A percentile compares a stretch with the other conserved stretches of the same genome.
phyloP scores from a whole-genome alignment of 257 asterid species.

The Ligustrum vulgare region DNA sequence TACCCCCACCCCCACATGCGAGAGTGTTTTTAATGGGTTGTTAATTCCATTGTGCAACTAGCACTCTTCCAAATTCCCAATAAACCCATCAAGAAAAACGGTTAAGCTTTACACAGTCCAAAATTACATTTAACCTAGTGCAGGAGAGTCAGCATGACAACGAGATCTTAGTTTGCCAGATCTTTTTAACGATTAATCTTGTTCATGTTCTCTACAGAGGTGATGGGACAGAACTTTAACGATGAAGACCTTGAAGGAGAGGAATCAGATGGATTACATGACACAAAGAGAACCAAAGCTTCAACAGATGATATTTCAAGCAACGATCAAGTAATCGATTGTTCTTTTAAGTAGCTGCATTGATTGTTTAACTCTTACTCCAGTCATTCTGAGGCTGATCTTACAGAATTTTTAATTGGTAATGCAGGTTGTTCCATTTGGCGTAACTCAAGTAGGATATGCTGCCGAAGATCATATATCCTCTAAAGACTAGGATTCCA shows the following conservation, averaged over 20 bases:
- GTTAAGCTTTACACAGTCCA: neutral
- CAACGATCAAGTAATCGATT: constrained; percentile 46
- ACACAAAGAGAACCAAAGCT: constrained; percentile 33
- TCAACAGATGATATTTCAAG: constrained; percentile 20
- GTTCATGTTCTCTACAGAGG: constrained; percentile 43
- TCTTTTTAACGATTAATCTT: neutral
- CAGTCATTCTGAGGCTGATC: neutral
- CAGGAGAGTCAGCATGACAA: neutral
- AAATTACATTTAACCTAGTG: neutral
- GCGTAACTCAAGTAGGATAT: constrained; percentile 21
- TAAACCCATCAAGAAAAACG: too few relatives aligned
- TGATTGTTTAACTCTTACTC: neutral
- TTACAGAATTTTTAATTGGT: neutral
- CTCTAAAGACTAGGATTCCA: constrained; percentile 20
- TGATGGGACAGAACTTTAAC: constrained; percentile 58
- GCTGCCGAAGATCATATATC: constrained; percentile 21
- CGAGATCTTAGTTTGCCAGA: neutral
- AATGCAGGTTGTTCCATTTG: constrained; percentile 47
- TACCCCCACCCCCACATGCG: too few relatives aligned
- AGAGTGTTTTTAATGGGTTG: too few relatives aligned
- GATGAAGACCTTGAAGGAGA: constrained; percentile 53
- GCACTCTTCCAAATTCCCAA: too few relatives aligned
- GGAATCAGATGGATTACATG: constrained; percentile 23
- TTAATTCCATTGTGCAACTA: too few relatives aligned
- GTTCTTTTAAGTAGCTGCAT: neutral